Base-by-base conservation (phyloP, 208 protist genomes). In the Endotrypanum monterogeii region DNA sequence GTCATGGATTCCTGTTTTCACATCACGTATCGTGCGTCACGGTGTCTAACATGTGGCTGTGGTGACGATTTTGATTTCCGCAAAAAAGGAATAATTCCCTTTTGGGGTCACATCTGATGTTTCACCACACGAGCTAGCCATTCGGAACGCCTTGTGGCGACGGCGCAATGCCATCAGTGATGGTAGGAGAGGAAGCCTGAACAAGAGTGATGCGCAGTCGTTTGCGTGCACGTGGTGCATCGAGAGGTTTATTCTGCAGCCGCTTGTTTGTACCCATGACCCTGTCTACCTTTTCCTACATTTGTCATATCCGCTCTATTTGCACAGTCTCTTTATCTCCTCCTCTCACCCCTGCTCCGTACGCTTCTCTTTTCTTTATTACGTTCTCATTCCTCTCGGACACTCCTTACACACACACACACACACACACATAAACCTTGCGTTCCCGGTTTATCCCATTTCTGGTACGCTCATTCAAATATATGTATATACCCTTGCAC, bases 341-440 rank as follows among this genome's bases (percentile, higher is more conserved):
- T 3, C 37, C 25, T 2, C 6, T 37, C 41, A n/a, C n/a, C 12
- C 46, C n/a, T 54, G 39, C 46, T 51, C 28, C 62, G 1, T 25
- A 8, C 44, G 63, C 9, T 37, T 28, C 23, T 68, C 44, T 25
- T 44, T 35, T 4, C 25, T 54, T 68, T 12, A 5, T 18, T 8
- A n/a, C 54, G 14, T 23, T 20, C 28, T 39, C 9, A 6, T 25
- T 23, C 3, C 12, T 68, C 14, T 23, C 63, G 18, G 37, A 6
- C 58, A 65, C 37, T 50, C 39, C 28, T 25, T 35, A 55, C 72
- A 70, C 60, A 70, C 41, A 76, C 39, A 76, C 25, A 66, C 48
- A 76, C 18, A 62, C 23, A 54, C 23, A 65, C 11, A 70, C 57
- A 71, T n/a, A 60, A 20, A 62, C 35, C 30, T 35, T 41, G 14